phyloP scores from a whole-genome alignment of 2,329 filamentous ascomycete species.

The Lachnellula occidentalis region DNA sequence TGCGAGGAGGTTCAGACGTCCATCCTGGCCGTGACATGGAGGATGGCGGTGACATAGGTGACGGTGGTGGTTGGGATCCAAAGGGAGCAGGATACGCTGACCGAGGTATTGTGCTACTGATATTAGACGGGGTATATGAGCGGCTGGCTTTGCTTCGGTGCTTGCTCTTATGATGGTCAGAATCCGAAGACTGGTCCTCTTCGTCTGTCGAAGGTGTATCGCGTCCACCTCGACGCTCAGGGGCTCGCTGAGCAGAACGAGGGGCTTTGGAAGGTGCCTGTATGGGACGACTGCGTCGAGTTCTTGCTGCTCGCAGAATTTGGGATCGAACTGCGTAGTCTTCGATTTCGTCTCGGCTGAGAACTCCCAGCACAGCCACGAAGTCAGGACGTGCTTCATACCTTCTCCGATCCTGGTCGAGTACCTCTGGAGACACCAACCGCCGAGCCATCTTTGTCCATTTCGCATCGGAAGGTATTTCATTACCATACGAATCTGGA shows the following conservation, averaged over 20 bases:
- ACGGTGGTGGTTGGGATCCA: conserved; percentile 14
- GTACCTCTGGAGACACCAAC: conserved; percentile 52
- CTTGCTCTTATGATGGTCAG: conserved; percentile 1
- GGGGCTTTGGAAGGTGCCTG: not conserved
- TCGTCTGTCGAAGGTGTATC: conserved; percentile 2
- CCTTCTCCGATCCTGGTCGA: conserved; percentile 49
- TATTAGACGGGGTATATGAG: conserved; percentile 3
- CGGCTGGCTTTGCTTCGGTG: conserved; percentile 1
- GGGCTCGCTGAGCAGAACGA: conserved; percentile 5
- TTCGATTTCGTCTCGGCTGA: conserved; percentile 47
- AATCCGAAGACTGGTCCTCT: conserved; percentile 12
- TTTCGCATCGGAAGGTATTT: conserved; percentile 51
- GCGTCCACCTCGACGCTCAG: conserved; percentile 6
- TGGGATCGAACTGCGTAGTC: conserved; percentile 41
- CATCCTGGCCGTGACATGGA: not conserved
- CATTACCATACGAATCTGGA: conserved; percentile 51
- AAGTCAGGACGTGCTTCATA: conserved; percentile 57
- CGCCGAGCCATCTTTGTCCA: conserved; percentile 55
- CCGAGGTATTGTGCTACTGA: conserved; percentile 7
- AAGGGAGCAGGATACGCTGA: conserved; percentile 25
- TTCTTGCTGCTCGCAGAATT: conserved; percentile 33
- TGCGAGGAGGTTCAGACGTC: conserved; percentile 2
- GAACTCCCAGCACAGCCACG: conserved; percentile 53
- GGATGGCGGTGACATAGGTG: not conserved
- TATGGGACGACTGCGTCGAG: conserved; percentile 6